Percentiles rank a stretch among this genome's conserved stretches.
Evolutionary conservation across 192 early-diverging fungal species (phyloP).

Genomic region (Dissophora ornata): DNA sequence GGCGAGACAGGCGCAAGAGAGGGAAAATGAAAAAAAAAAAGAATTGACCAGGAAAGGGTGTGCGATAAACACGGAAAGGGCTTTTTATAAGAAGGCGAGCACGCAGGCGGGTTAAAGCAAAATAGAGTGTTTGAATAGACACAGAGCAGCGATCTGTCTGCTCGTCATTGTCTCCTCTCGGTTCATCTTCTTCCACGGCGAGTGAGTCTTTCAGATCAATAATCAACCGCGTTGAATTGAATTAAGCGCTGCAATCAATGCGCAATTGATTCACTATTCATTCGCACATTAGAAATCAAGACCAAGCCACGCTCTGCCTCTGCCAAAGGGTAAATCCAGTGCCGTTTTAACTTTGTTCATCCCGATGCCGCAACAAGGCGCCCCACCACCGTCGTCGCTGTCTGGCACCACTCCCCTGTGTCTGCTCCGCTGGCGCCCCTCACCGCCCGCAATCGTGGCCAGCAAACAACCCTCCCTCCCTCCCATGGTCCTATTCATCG

Average conservation of each 20-base stretch:
- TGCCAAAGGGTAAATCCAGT: conserved; percentile 1
- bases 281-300: conserved; percentile 11
- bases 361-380: no score
- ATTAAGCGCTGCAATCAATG: neutral
- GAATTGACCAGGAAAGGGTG: no score
- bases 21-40: no score
- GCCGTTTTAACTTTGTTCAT: neutral
- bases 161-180: neutral
- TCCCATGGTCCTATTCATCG: no score
- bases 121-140: no score
- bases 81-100: no score
- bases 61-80: no score
- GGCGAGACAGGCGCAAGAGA: neutral
- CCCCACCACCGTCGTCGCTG: no score
- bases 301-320: neutral
- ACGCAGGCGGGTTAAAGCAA: neutral
- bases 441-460: no score
- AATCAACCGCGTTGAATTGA: neutral
- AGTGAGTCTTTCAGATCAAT: neutral
- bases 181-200: conserved; percentile 23
- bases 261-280: neutral
- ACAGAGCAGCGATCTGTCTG: neutral
- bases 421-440: no score
- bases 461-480: no score
- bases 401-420: no score